Conservation (phyloP, 2,329 filamentous ascomycete species). For the Fusarium sp. region DNA sequence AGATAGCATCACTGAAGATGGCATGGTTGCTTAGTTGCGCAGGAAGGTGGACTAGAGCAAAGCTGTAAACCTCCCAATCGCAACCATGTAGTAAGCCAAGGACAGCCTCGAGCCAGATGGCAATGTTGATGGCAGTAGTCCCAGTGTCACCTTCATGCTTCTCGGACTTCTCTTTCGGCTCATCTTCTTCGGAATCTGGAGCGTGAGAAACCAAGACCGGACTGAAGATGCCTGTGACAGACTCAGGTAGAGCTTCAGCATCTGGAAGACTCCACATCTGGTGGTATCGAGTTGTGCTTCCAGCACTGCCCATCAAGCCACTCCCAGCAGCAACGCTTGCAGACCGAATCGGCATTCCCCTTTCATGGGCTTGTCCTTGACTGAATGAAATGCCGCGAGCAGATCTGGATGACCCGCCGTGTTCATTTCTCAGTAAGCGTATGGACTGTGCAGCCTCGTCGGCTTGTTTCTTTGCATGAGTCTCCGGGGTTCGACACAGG, state of each 20-base stretch:
- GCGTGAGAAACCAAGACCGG: slow-evolving; percentile 64
- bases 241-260: slow-evolving; percentile 67
- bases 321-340: slow-evolving; percentile 55
- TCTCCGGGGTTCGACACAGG: slow-evolving; percentile 75
- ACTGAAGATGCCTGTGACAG: slow-evolving; percentile 63
- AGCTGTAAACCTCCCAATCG: slow-evolving; percentile 95
- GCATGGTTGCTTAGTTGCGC: slow-evolving; percentile 92
- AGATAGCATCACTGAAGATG: slow-evolving; percentile 81
- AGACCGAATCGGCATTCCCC: slow-evolving; percentile 59
- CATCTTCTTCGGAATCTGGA: slow-evolving; percentile 37
- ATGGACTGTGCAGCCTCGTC: slow-evolving; percentile 65
- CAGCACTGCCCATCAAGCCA: slow-evolving; percentile 53
- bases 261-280: slow-evolving; percentile 74
- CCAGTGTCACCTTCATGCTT: slow-evolving; percentile 50
- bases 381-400: slow-evolving; percentile 68
- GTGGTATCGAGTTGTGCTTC: slow-evolving; percentile 57
- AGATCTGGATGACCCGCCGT: slow-evolving; percentile 56
- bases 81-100: slow-evolving; percentile 80
- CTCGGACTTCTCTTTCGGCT: slow-evolving; percentile 16
- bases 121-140: slow-evolving; percentile 69
- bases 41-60: slow-evolving; percentile 86
- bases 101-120: slow-evolving; percentile 82
- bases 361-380: slow-evolving; percentile 62
- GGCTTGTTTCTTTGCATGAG: slow-evolving; percentile 64
- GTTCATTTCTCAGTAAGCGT: slow-evolving; percentile 63